Evolutionary conservation across 345 rosid species (phyloP).

Genomic region (Alliaria petiolata): DNA sequence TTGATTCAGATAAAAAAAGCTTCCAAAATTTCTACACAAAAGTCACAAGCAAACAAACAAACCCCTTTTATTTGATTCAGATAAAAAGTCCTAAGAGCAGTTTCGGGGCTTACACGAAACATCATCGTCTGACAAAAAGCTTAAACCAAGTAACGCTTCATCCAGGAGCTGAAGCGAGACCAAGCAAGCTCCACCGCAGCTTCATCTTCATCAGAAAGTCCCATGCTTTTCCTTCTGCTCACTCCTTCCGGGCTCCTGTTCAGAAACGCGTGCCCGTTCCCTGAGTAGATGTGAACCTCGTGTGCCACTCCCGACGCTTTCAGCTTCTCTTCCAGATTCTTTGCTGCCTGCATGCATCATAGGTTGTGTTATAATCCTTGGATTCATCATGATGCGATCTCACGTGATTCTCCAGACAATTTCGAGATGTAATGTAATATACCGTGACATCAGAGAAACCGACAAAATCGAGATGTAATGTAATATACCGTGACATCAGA

Average conservation of each 20-base stretch:
- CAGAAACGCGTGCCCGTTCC: conserved; percentile 80
- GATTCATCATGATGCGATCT: not conserved
- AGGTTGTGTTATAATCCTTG: not conserved
- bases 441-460: too few species aligned
- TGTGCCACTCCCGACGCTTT: conserved; percentile 62
- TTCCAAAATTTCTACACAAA: not conserved
- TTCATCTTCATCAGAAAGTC: conserved; percentile 75
- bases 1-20: not conserved
- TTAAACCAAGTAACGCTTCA: conserved; percentile 51
- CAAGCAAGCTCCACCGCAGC: conserved; percentile 83
- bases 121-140: not conserved
- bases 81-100: not conserved
- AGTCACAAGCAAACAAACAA: not conserved
- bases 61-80: not conserved
- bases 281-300: conserved; percentile 80
- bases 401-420: not conserved
- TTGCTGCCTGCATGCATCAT: conserved; percentile 63
- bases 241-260: conserved; percentile 73
- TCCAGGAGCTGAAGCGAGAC: conserved; percentile 88
- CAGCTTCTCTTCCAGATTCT: conserved; percentile 80
- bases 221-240: conserved; percentile 81
- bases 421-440: not conserved
- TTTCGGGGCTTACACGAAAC: not conserved
- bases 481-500: conserved; percentile 82
- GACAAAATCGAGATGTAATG: too few species aligned